Evolutionary conservation across 495 filamentous ascomycete species (phyloP), one percentile per base, ranked within the genome.

Genomic region (Talaromyces nanjingensis): DNA sequence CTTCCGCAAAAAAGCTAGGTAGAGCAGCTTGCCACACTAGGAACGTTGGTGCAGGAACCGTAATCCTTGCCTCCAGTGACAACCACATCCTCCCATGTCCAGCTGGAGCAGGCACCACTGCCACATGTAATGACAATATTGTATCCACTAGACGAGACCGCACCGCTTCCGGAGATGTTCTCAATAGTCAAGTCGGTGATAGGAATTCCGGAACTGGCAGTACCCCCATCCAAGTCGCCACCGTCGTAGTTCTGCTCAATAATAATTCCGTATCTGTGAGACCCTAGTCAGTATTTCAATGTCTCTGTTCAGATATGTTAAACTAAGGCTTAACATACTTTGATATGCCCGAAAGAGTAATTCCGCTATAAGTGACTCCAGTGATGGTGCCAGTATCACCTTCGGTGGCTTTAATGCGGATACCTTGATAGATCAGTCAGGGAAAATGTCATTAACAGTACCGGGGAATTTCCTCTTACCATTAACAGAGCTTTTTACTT

Each of bases 241-340:
- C 83, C 82, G 68, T 82, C 72, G 62, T 87, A 89, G 70, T 87
- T 83, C 70, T 89, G 86, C 73, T 88, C 75, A 60, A 89, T 83
- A 42, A 86, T 72, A 59, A 89, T 83, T 42, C 85, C 86, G 68
- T 87, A 86, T 3, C 69, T 73, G 47, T 4, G 29, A 31, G 74
- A 77, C 31, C 74, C 69, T 4, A 8, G 65, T 37, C 8, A 58
- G 12, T 16, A 33, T 45, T 39, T 34, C 16, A 8, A 9, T 37
- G 16, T 18, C 6, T 9, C n/a, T 56, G 11, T 56, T 55, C 11
- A 27, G 18, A 1, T 25, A 16, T 33, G 0, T 8, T 3, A 18
- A 27, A 31, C 3, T 20, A 11, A 39, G 8, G 8, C 2, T 4
- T 2, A 59, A 54, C 70, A 52, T 67, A 72, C 66, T 60, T 25